Conservation (phyloP, 768 basidiomycete species). For the Leccinum pellstonianum region DNA sequence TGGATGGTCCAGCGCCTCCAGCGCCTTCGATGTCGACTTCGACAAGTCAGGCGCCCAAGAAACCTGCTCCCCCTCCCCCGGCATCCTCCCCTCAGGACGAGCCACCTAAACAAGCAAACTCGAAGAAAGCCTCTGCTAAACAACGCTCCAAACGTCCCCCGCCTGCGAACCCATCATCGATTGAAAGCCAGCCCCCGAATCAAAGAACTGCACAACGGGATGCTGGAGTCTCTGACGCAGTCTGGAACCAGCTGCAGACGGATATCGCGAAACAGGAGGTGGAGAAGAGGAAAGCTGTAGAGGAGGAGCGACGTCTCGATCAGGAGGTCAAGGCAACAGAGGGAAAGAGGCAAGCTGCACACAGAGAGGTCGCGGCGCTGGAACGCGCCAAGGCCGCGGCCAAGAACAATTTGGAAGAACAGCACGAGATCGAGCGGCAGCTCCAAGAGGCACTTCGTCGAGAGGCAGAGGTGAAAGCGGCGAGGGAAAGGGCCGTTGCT, state of each 20-base stretch:
- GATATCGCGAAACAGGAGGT: slow-evolving; percentile 30
- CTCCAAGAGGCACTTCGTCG: slow-evolving; percentile 32
- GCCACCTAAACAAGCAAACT: slow-evolving; percentile 8
- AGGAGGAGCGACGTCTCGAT: slow-evolving; percentile 20
- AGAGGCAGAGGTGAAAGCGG: slow-evolving; percentile 13
- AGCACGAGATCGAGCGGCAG: slow-evolving; percentile 27
- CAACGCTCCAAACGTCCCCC: neutral
- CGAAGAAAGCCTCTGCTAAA: slow-evolving; percentile 1
- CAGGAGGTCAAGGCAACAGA: slow-evolving; percentile 18
- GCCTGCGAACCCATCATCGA: slow-evolving; percentile 1
- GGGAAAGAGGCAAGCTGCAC: slow-evolving; percentile 13
- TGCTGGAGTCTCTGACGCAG: slow-evolving; percentile 49
- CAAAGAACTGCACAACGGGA: slow-evolving; percentile 37
- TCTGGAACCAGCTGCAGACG: slow-evolving; percentile 53
- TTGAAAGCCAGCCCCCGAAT: slow-evolving; percentile 7
- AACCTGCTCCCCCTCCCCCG: slow-evolving; percentile 20
- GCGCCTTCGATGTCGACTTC: slow-evolving; percentile 23
- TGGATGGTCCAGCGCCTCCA: slow-evolving; percentile 16
- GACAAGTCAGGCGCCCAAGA: slow-evolving; percentile 19
- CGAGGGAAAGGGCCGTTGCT: neutral
- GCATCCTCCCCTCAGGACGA: neutral
- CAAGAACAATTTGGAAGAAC: slow-evolving; percentile 20
- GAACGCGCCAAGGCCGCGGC: slow-evolving; percentile 19
- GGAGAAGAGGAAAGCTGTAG: slow-evolving; percentile 17
- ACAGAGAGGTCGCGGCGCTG: slow-evolving; percentile 13